Base-by-base conservation (phyloP, 768 basidiomycete genomes). In the Postia placenta region DNA sequence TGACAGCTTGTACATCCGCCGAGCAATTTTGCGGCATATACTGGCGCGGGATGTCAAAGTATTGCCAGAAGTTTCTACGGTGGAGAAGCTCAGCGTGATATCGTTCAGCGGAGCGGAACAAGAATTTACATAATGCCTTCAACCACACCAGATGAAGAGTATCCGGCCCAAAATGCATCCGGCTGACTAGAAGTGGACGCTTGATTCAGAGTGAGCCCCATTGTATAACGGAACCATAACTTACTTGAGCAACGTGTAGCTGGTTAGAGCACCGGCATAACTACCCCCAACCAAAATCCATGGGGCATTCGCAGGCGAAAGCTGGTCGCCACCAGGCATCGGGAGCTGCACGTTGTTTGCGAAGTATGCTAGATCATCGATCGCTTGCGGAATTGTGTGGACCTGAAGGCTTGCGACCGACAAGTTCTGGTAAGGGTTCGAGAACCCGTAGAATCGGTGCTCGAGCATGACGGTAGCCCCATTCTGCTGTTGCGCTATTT, bases 401-500 rank as follows among this genome's bases (percentile, higher is more conserved):
- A 77, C 55, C 41, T 67, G 64, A 40, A 88, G 65, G 58, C 80
- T 85, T 56, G 74, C 64, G 23, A 75, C 75, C 30, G 69, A 76
- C 22, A 88, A 73, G 60, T 87, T 73, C 14, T 74, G 67, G 41
- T 72, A 74, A 2, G 86, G 86, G 60, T 86, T 89, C 49, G 85
- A 87, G n/a, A 75, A 65, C 12, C 86, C 86, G 53, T 80, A 87
- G 70, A 81, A 89, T 20, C 86, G 74, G 58, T 88, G 86, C 58
- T 88, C 85, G 20, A 87, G 53, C 24, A 87, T 67, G 52, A 87
- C 69, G 4, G 77, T 74, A 12, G 78, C 78, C n/a, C 81, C 85
- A 24, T 75, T 75, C 49, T 83, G 70, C 59, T 81, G 79, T 58
- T 84, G 80, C 11, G 83, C 80, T 50, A 85, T 79, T 45, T 72